phyloP scores from a whole-genome alignment of 352 stramenopile species.

The Aphanomyces cochlioides region DNA sequence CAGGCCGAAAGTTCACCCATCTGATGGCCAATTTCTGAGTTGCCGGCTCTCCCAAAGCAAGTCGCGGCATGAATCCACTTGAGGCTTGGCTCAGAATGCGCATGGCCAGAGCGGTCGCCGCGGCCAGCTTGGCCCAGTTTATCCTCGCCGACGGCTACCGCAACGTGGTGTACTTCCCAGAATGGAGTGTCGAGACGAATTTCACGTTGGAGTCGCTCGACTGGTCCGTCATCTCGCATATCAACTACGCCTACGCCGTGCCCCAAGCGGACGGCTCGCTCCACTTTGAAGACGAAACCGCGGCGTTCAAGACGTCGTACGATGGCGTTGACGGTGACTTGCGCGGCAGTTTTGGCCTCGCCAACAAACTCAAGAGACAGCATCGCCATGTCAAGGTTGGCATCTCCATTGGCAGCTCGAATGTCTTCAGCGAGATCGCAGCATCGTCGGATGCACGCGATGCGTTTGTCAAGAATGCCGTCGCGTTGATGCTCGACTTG shows the following conservation, averaged over 20 bases:
- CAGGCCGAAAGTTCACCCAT: too few relatives aligned
- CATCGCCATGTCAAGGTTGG: background rate
- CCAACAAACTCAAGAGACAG: background rate
- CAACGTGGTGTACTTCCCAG: slow-evolving; percentile 17
- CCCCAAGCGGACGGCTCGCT: background rate
- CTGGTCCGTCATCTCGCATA: background rate
- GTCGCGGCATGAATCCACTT: too few relatives aligned
- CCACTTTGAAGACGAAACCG: background rate
- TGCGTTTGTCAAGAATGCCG: background rate
- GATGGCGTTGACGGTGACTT: background rate
- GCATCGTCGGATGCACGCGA: background rate
- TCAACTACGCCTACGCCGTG: slow-evolving; percentile 10
- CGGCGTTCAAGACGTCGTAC: background rate
- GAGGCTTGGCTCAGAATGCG: too few relatives aligned
- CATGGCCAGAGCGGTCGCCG: too few relatives aligned
- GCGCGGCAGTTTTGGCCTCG: slow-evolving; percentile 6
- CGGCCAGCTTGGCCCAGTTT: too few relatives aligned
- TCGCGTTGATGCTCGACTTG: background rate
- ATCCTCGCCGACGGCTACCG: background rate
- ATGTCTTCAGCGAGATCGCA: background rate
- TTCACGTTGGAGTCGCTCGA: background rate
- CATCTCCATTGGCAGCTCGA: slow-evolving; percentile 5
- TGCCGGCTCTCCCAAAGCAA: too few relatives aligned
- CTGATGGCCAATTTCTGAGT: too few relatives aligned
- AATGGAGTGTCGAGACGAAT: background rate